Conservation (phyloP, 768 basidiomycete genomes). For the Lepiota subincarnata region DNA sequence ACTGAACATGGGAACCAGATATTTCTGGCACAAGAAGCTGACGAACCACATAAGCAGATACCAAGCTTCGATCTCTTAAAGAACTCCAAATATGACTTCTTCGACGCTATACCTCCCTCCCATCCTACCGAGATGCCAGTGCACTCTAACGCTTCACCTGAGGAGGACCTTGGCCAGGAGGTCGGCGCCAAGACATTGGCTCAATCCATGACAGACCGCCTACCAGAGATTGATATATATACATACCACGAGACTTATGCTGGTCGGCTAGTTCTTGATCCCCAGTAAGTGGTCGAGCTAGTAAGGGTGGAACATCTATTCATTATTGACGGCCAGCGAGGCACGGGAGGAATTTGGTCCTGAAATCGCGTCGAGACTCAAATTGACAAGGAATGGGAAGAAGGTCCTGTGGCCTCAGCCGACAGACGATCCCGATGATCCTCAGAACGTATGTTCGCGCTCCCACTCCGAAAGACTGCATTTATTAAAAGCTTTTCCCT, state of each 20-base stretch:
- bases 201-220: too few species aligned
- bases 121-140: too few species aligned
- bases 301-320: neutral
- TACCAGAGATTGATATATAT: slow-evolving; percentile 28
- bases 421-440: slow-evolving; percentile 53
- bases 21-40: too few species aligned
- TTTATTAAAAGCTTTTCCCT: neutral
- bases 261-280: slow-evolving; percentile 59
- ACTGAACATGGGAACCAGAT: too few species aligned
- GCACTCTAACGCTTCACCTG: too few species aligned
- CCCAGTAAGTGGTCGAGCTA: slow-evolving; percentile 35
- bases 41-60: too few species aligned
- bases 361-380: slow-evolving; percentile 46
- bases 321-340: slow-evolving; percentile 35
- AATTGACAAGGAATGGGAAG: slow-evolving; percentile 51
- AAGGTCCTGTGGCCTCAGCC: slow-evolving; percentile 71
- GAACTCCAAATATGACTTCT: too few species aligned
- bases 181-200: too few species aligned
- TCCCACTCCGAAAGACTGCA: too few species aligned
- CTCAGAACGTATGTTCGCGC: slow-evolving; percentile 40
- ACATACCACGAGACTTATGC: slow-evolving; percentile 52
- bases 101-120: too few species aligned
- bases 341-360: slow-evolving; percentile 60
- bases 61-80: too few species aligned
- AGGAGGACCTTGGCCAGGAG: too few species aligned